Evolutionary conservation across 805 yeast species (phyloP).

Genomic region (Nematodospora valgi): DNA sequence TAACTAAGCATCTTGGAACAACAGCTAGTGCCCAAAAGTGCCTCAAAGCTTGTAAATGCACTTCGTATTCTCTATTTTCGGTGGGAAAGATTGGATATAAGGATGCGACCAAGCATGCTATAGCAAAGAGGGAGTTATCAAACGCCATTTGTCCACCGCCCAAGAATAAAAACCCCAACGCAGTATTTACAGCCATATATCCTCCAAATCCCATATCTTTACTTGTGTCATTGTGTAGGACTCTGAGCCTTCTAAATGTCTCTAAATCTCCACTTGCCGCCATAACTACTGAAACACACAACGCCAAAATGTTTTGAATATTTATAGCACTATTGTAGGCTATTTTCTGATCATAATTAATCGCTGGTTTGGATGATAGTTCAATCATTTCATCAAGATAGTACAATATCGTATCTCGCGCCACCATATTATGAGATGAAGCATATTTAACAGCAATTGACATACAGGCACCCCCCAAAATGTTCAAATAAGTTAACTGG

Average conservation of each 20-base stretch:
- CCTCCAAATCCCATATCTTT: constrained; percentile 57
- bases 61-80: constrained; percentile 40
- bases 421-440: constrained; percentile 55
- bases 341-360: constrained; percentile 55
- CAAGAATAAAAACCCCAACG: constrained; percentile 81
- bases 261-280: constrained; percentile 90
- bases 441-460: constrained; percentile 77
- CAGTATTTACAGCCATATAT: constrained; percentile 73
- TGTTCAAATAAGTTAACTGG: constrained; percentile 57
- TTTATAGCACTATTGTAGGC: constrained; percentile 52
- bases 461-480: constrained; percentile 70
- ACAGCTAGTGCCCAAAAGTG: constrained; percentile 89
- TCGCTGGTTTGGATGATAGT: constrained; percentile 17
- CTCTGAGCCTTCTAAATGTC: constrained; percentile 67
- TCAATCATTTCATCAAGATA: constrained; percentile 52
- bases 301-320: constrained; percentile 55
- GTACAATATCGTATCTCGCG: constrained; percentile 52
- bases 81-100: constrained; percentile 72
- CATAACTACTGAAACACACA: constrained; percentile 72
- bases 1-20: constrained; percentile 75
- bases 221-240: constrained; percentile 58
- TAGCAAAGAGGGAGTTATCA: constrained; percentile 51
- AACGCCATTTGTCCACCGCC: constrained; percentile 94
- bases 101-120: constrained; percentile 69
- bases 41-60: constrained; percentile 78